Base-by-base conservation (phyloP, 306 rosid genomes). In the Rosa multiflora region DNA sequence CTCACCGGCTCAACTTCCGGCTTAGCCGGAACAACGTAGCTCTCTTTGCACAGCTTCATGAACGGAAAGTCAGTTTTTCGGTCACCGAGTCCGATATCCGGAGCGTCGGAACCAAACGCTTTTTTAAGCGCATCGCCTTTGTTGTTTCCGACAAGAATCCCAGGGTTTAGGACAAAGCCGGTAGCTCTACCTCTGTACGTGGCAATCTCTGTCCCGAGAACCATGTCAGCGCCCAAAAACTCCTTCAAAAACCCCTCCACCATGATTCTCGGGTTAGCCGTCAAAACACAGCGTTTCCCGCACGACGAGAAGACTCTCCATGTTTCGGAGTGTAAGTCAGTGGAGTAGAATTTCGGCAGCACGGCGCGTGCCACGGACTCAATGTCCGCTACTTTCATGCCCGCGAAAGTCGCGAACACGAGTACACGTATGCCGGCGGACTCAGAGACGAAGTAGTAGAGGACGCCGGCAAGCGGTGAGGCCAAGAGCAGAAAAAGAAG, bases 271-370 rank as follows among this genome's bases (percentile, higher is more conserved):
- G 94, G 94, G 43, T 88, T 93, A 0, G 94, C 97, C 0, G 96
- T 91, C 2, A 93, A 71, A 1, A 93, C 92, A 14, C 89, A 89
- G 1, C 91, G 85, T 48, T 77, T 84, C 59, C 94, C 94, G 0
- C 94, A 91, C 0, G 97, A 85, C 0, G 97, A 89, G 59, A 93
- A 91, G 56, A 91, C 97, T 4, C 92, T 78, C 97, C 97, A 91
- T 2, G 87, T 70, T 78, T 88, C 87, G 0, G 88, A 85, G 66
- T 91, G 97, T 5, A 93, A 67, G 21, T 91, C 97, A 0, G 61
- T 37, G 0, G 88, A 76, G 46, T 93, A 93, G 56, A 93, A 91
- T 55, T 93, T 93, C 0, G 97, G 98, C 4, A 91, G 80, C 2
- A 89, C 97, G 0, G 98, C 97, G 2, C 91, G 86, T 2, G 97